phyloP scores from a whole-genome alignment of 495 filamentous ascomycete genomes.

The Neohortaea acidophila region DNA sequence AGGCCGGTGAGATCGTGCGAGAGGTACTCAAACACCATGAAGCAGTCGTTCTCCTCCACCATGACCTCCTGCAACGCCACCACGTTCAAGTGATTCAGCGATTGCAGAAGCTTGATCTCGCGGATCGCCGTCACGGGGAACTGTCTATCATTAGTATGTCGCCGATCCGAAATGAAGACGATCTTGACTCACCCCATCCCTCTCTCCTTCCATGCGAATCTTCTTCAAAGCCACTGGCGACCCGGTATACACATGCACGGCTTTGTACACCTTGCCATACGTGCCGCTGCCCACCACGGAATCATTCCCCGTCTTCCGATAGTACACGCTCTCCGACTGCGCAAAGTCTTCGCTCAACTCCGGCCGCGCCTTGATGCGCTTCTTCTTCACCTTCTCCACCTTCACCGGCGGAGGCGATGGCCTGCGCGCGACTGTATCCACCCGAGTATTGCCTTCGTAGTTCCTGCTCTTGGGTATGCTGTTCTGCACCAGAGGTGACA shows the following conservation, averaged over 20 bases:
- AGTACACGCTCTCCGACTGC: constrained; percentile 72
- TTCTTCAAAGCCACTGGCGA: constrained; percentile 84
- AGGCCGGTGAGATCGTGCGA: constrained; percentile 81
- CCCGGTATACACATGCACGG: constrained; percentile 86
- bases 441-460: constrained; percentile 16
- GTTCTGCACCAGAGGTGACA: constrained; percentile 14
- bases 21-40: constrained; percentile 99
- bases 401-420: constrained; percentile 29
- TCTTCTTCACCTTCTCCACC: constrained; percentile 55
- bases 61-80: constrained; percentile 86
- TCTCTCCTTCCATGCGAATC: constrained; percentile 89
- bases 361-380: constrained; percentile 55
- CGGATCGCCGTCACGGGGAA: constrained; percentile 94
- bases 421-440: constrained; percentile 6
- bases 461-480: constrained; percentile 13
- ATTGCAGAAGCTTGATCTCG: constrained; percentile 92
- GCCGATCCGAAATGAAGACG: background rate
- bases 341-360: constrained; percentile 54
- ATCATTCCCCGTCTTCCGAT: constrained; percentile 82
- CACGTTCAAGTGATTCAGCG: constrained; percentile 79
- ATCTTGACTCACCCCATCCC: constrained; percentile 50
- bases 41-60: constrained; percentile 97
- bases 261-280: constrained; percentile 97
- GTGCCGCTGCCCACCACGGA: constrained; percentile 88
- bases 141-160: constrained; percentile 21